A percentile compares a stretch with the other conserved stretches of the same genome.
Evolutionary conservation across 345 rosid genomes (phyloP).

Genomic region (Hevea brasiliensis): DNA sequence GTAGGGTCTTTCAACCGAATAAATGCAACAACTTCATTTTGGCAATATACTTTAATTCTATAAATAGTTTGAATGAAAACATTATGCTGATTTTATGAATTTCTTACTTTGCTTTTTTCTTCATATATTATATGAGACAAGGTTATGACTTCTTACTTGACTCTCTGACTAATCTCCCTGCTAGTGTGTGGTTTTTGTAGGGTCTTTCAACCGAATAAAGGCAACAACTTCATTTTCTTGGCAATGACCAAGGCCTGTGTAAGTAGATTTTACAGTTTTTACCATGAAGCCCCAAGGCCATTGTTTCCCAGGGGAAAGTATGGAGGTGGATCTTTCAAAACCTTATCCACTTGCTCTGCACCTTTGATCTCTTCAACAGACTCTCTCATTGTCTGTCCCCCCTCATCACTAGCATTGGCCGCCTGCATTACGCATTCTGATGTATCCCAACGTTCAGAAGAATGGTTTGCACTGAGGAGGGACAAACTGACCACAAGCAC

Average conservation of each 20-base stretch:
- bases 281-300: slow-evolving; percentile 16
- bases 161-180: slow-evolving; percentile 7
- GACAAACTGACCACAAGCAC: slow-evolving; percentile 88
- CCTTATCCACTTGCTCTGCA: slow-evolving; percentile 31
- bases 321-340: slow-evolving; percentile 24
- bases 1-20: slow-evolving; percentile 33
- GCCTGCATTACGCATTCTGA: slow-evolving; percentile 48
- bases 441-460: slow-evolving; percentile 80
- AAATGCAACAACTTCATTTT: slow-evolving; percentile 31
- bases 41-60: too few relatives aligned
- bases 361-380: slow-evolving; percentile 30
- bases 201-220: slow-evolving; percentile 32
- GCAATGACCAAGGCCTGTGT: slow-evolving; percentile 44
- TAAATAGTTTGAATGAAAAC: background rate
- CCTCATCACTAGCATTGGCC: slow-evolving; percentile 42
- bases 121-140: background rate
- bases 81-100: background rate
- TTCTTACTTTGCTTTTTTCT: background rate
- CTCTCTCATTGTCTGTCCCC: slow-evolving; percentile 32
- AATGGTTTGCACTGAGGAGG: slow-evolving; percentile 86
- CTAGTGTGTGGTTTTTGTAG: slow-evolving; percentile 32
- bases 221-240: slow-evolving; percentile 31
- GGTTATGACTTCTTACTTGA: background rate
- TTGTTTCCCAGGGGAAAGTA: slow-evolving; percentile 22
- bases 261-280: slow-evolving; percentile 32